phyloP scores from a whole-genome alignment of 179 eudicot species.

The Heliamphora pulchella region DNA sequence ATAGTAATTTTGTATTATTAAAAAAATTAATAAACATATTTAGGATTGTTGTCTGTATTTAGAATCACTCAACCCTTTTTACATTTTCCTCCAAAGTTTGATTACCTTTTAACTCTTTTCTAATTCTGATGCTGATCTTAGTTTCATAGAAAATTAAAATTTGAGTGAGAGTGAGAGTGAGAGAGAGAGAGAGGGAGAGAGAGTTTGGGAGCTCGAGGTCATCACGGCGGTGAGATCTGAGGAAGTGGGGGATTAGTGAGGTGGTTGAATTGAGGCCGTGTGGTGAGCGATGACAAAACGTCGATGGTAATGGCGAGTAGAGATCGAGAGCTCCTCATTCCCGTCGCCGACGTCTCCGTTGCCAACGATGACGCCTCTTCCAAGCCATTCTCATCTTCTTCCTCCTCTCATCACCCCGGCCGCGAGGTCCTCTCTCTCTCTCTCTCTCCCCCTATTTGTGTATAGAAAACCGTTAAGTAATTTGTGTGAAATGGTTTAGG shows the following conservation, averaged over 20 bases:
- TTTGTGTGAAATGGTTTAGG: not conserved
- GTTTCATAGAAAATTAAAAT: too few relatives aligned
- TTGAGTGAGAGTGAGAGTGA: too few relatives aligned
- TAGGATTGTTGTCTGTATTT: too few relatives aligned
- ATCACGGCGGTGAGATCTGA: not conserved
- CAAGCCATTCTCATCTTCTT: slow-evolving; percentile 39
- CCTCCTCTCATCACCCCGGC: slow-evolving; percentile 55
- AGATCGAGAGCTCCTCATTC: slow-evolving; percentile 57
- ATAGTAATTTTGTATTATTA: too few relatives aligned
- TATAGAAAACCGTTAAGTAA: not conserved
- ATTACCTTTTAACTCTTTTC: too few relatives aligned
- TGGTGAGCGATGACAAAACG: slow-evolving; percentile 30
- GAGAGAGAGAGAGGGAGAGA: not conserved
- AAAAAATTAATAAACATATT: too few relatives aligned
- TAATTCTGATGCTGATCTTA: too few relatives aligned
- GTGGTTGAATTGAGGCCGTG: not conserved
- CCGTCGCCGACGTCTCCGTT: slow-evolving; percentile 33
- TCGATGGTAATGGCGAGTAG: slow-evolving; percentile 34
- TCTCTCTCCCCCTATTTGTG: not conserved
- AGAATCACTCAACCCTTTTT: too few relatives aligned
- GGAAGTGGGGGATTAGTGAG: not conserved
- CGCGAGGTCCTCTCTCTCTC: slow-evolving; percentile 36
- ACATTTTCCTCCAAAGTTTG: too few relatives aligned
- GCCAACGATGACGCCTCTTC: slow-evolving; percentile 28
- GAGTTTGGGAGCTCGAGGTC: too few relatives aligned